Percentiles rank a stretch among this genome's conserved stretches.
phyloP scores from a whole-genome alignment of 495 filamentous ascomycete genomes.

The Podospora sp. region DNA sequence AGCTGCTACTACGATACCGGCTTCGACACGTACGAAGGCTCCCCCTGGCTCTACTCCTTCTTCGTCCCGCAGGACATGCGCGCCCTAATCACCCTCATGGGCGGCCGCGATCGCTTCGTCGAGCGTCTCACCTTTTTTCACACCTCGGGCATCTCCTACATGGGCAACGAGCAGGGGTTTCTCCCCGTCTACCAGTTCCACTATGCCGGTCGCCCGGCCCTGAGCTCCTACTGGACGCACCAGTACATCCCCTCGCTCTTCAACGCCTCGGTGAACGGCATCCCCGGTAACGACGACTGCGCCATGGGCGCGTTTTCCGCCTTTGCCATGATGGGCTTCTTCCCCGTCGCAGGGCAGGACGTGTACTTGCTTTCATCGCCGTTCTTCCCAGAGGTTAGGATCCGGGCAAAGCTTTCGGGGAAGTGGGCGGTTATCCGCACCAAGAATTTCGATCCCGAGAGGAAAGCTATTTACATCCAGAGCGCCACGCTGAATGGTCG shows the following conservation, averaged over 20 bases:
- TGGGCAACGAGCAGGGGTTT: constrained; percentile 75
- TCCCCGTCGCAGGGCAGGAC: constrained; percentile 73
- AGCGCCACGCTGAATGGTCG: constrained; percentile 65
- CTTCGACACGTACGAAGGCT: constrained; percentile 71
- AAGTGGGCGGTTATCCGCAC: constrained; percentile 60
- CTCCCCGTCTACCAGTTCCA: constrained; percentile 74
- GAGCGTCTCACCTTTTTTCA: constrained; percentile 67
- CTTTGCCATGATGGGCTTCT: constrained; percentile 72
- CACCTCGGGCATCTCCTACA: constrained; percentile 62
- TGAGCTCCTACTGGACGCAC: constrained; percentile 63
- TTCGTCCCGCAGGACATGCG: constrained; percentile 76
- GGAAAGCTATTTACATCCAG: constrained; percentile 63
- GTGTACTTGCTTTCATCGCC: constrained; percentile 71
- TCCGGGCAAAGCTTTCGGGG: constrained; percentile 37
- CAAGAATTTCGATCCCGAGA: constrained; percentile 62
- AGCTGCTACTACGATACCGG: constrained; percentile 58
- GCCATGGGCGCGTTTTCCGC: constrained; percentile 75
- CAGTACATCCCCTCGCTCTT: constrained; percentile 69
- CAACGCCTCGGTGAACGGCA: constrained; percentile 61
- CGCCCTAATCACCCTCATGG: constrained; percentile 58
- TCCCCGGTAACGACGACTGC: constrained; percentile 76
- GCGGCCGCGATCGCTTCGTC: constrained; percentile 60
- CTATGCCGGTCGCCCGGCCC: constrained; percentile 66
- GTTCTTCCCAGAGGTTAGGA: constrained; percentile 64
- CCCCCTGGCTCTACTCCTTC: constrained; percentile 70